Evolutionary conservation across 164 flowering plant species (phyloP), one percentile per base, ranked within the genome.

Genomic region (Vitis vinifera): DNA sequence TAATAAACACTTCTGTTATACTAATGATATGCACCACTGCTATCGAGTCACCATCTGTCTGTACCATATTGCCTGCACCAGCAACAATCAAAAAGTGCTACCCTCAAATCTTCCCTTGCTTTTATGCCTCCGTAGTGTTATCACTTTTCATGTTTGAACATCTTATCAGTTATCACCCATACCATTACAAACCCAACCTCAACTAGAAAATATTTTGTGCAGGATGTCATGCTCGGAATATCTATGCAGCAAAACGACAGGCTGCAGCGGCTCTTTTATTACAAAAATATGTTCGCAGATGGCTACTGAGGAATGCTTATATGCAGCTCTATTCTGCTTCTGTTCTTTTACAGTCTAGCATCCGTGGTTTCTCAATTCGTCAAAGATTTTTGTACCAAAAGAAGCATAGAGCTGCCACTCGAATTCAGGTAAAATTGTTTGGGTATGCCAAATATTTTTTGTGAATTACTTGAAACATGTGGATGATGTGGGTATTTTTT

Each of bases 211-310:
- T 37, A 13, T 16, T 4, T 71, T 53, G 55, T 79, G 69, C 74
- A 96, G 99, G 98, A 48, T 84, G 78, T 81, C 84, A 91, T 76
- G 89, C 89, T 51, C 80, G 93, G 66, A 78, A 76, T 53, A 59
- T 81, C 30, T 96, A 80, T 80, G 70, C 64, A 62, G 75, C 73
- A 50, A 88, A 78, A 76, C 77, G 86, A 55, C 80, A 84, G 75
- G 71, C 77, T 55, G 87, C 88, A 51, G 97, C 98, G 62, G 91
- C 95, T 71, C 51, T 85, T 71, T 57, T 52, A 11, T 77, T 96
- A 61, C 98, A 96, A 77, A 93, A 83, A 63, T 79, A 83, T 83
- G 74, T 79, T 31, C 87, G 97, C 0, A 52, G 84, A 68, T 91
- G 92, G 94, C 67, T 85, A 15, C 56, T 67, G 23, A 82, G 84